Conservation (phyloP, 2,329 filamentous ascomycete genomes). For the Spiromastix sp. region DNA sequence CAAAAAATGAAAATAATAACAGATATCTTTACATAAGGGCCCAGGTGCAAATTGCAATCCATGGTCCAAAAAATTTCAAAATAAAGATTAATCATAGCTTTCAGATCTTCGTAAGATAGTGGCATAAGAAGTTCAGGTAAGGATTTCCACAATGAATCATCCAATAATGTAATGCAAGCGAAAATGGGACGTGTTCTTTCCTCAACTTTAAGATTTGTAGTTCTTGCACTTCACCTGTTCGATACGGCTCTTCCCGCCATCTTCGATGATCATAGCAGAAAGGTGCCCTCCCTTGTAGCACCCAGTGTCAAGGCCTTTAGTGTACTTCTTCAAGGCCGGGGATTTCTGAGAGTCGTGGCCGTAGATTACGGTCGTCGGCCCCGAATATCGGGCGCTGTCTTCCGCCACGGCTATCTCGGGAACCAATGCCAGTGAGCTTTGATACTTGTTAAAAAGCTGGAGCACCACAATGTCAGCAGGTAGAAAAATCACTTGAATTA, state of each 20-base stretch:
- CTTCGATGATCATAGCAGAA: slow-evolving; percentile 66
- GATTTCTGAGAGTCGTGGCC: slow-evolving; percentile 74
- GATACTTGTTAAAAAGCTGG: slow-evolving; percentile 43
- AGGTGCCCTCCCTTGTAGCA: slow-evolving; percentile 68
- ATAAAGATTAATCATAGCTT: neutral
- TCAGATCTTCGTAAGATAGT: neutral
- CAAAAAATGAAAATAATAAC: too few species aligned
- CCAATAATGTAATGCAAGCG: neutral
- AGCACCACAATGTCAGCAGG: slow-evolving; percentile 2
- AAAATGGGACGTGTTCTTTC: neutral
- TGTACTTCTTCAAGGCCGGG: slow-evolving; percentile 57
- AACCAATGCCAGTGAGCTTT: slow-evolving; percentile 13
- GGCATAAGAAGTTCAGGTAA: too few species aligned
- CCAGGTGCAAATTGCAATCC: too few species aligned
- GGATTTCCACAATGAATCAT: too few species aligned
- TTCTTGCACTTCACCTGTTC: slow-evolving; percentile 34
- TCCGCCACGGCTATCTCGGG: slow-evolving; percentile 8
- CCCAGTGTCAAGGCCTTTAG: slow-evolving; percentile 74
- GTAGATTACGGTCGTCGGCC: slow-evolving; percentile 63
- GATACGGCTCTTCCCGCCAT: slow-evolving; percentile 32
- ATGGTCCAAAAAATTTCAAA: neutral
- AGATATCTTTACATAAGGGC: too few species aligned
- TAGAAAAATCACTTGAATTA: slow-evolving; percentile 5
- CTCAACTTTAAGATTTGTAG: slow-evolving; percentile 2
- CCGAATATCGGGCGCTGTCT: slow-evolving; percentile 11